Percentiles rank a stretch among this genome's conserved stretches.
Conservation (phyloP, 2,329 filamentous ascomycete species). For the Mycosphaerella sp. region DNA sequence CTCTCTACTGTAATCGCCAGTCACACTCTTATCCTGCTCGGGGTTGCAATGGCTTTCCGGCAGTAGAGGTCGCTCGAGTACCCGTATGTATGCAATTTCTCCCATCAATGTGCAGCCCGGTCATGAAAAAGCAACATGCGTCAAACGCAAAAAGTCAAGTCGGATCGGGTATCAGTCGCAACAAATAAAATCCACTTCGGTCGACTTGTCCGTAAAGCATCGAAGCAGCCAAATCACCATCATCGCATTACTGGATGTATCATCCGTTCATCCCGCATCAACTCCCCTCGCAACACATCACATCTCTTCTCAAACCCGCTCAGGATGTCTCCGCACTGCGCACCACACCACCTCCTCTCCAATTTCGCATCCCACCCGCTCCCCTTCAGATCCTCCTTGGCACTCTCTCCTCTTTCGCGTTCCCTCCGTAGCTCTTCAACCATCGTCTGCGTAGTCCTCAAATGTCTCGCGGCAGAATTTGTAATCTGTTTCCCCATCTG, state of each 20-base stretch:
- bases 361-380: conserved; percentile 78
- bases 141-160: too few species aligned
- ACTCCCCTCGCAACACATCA: conserved; percentile 61
- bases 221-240: too few species aligned
- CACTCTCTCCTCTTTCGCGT: conserved; percentile 74
- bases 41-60: too few species aligned
- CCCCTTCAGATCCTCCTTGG: conserved; percentile 70
- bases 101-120: too few species aligned
- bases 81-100: too few species aligned
- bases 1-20: too few species aligned
- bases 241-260: background rate
- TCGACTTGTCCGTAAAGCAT: background rate
- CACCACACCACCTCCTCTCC: conserved; percentile 70
- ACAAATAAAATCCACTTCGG: background rate
- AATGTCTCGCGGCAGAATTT: conserved; percentile 68
- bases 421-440: conserved; percentile 80
- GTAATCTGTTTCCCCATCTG: conserved; percentile 92
- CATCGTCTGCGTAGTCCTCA: conserved; percentile 77
- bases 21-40: too few species aligned
- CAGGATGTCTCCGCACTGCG: conserved; percentile 79
- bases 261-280: conserved; percentile 11
- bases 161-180: background rate
- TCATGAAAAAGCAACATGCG: too few species aligned
- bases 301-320: conserved; percentile 89
- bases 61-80: too few species aligned